A percentile compares a stretch with the other conserved stretches of the same genome.
phyloP scores from a whole-genome alignment of 129 eudicot genomes.

The Kitagawia praeruptora region DNA sequence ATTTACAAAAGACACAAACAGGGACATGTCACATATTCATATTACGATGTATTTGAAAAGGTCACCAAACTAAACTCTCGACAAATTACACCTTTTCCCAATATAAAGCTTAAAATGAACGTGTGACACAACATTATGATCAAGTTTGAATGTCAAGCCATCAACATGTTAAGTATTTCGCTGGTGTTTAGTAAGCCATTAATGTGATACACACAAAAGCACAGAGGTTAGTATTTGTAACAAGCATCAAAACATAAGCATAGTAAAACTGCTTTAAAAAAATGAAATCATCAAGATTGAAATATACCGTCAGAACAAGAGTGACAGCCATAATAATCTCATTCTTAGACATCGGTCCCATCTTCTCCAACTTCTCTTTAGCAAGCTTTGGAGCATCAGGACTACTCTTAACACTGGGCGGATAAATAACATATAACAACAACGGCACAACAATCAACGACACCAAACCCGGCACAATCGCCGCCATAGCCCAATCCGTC shows the following conservation, averaged over 20 bases:
- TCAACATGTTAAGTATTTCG: background rate
- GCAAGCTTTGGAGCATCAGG: slow-evolving; percentile 99
- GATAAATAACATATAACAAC: slow-evolving; percentile 63
- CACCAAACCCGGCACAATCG: slow-evolving; percentile 78
- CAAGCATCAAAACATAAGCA: background rate
- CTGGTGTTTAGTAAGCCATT: background rate
- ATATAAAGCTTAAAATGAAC: background rate
- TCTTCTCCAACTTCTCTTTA: slow-evolving; percentile 66
- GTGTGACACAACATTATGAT: background rate
- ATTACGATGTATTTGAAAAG: background rate
- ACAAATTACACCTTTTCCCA: background rate
- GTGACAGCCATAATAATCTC: slow-evolving; percentile 90
- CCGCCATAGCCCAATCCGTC: slow-evolving; percentile 97
- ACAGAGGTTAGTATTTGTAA: background rate
- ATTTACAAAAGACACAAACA: background rate
- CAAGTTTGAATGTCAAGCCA: background rate
- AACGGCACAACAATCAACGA: slow-evolving; percentile 77
- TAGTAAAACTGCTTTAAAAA: background rate
- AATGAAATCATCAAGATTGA: background rate
- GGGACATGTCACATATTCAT: background rate
- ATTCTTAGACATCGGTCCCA: slow-evolving; percentile 94
- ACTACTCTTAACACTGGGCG: slow-evolving; percentile 80
- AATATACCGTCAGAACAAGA: slow-evolving; percentile 78
- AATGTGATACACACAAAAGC: background rate
- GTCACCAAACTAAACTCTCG: background rate